Base-by-base conservation (phyloP, 2,329 filamentous ascomycete species). In the Trichoderma afroharzianum region DNA sequence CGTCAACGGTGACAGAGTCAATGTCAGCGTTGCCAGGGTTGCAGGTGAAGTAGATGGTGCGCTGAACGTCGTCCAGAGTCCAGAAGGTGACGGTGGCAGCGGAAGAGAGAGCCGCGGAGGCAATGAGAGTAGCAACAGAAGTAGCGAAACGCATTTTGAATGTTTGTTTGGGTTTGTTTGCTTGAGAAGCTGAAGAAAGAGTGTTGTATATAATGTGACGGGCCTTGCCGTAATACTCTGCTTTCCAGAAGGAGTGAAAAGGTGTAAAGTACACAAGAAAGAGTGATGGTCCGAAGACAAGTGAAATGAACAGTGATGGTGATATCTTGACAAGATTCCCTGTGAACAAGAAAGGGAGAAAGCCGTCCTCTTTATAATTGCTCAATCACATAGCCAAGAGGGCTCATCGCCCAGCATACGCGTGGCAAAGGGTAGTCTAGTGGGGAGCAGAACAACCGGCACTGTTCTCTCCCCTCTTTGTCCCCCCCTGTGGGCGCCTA, bases 1-100 rank as follows among this genome's bases (percentile, higher is more conserved):
- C 83, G 70, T 75, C 74, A 57, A 89, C 81, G 15, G 78, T 77
- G 74, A 88, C 78, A 18, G 82, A 72, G 21, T 78, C 74, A 58
- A 87, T 76, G 3, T 77, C 39, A n/a, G 75, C 53, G 26, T 76
- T 76, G 66, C 83, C 83, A 0, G 78, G 76, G 77, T 79, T 85
- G 75, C 82, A 75, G 33, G 85, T 87, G 80, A 88, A 87, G 81
- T 84, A 75, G 79, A 89, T 76, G 62, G 82, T 85, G 78, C 87
- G 85, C 72, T 80, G 78, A 39, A 80, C 81, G 72, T 79, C 76
- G 78, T 91, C 89, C 64, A 89, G 85, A 75, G 87, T 89, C 80
- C 85, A 76, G 82, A 91, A 90, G 75, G 86, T 88, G 76, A 91
- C 80, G 80, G 85, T 86, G 77, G 77, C 79, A 72, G 85, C 86